Percentiles rank a stretch among this genome's conserved stretches.
These are phyloP conservation scores for Blastocystis sp. DNA, from an alignment of 352 stramenopile species.

Conservation along the genomic window DNA sequence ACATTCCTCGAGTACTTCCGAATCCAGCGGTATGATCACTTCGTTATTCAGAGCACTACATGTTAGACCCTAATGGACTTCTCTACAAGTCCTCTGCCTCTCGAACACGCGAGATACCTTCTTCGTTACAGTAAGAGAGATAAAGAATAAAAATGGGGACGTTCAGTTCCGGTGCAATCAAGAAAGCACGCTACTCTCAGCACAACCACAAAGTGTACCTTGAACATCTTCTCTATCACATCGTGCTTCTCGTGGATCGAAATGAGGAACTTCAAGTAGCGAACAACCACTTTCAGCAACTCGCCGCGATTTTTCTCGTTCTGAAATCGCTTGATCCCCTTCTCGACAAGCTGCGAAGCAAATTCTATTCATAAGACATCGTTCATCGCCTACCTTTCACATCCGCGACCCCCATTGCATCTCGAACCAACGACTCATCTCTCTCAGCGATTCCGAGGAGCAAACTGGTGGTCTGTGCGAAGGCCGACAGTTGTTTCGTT, in stretches of 20 bases:
- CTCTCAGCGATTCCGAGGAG: neutral
- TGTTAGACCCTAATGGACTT: neutral
- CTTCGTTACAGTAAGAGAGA: constrained; percentile 24
- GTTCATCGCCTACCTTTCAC: neutral
- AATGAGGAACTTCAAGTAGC: constrained; percentile 37
- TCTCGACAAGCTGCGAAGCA: neutral
- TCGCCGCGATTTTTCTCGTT: neutral
- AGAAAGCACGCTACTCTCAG: neutral
- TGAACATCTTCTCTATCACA: neutral
- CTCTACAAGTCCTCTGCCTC: neutral
- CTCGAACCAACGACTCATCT: neutral
- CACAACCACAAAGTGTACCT: neutral
- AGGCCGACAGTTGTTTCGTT: neutral
- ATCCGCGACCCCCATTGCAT: neutral
- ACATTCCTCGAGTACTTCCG: neutral
- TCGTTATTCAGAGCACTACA: constrained; percentile 27
- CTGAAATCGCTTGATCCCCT: neutral
- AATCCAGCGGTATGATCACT: constrained; percentile 24
- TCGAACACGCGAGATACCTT: neutral
- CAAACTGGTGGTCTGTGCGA: neutral
- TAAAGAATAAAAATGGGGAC: constrained; percentile 18
- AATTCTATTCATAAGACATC: neutral
- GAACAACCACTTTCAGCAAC: neutral
- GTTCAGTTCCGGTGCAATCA: constrained; percentile 23
- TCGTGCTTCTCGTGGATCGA: neutral